Evolutionary conservation across 169 alveolate genomes (phyloP), one percentile per base, ranked within the genome.

Genomic region (Cryptosporidium canis): DNA sequence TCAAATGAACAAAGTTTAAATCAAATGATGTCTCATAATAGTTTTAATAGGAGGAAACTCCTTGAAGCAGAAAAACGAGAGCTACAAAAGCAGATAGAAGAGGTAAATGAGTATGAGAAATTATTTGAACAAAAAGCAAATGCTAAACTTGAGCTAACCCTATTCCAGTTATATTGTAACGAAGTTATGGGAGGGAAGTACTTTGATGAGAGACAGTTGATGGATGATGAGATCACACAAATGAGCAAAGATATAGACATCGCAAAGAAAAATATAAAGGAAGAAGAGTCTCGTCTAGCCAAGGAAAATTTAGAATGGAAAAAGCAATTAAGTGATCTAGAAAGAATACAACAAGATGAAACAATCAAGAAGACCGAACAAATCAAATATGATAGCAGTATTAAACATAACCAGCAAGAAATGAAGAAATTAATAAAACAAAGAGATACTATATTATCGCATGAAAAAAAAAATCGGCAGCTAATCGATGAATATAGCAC

Each of bases 41-140:
- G 67, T 12, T 90, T 61, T 47, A 67, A 91, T 65, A 72, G 90
- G 37, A 35, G 92, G 71, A 29, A 83, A 56, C 64, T 67, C 31
- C 53, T 90, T 29, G 90, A 51, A 55, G 83, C 83, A 24, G 92
- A 90, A 37, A 90, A 41, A 11, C 71, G 85, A 24, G 83, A 85
- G 58, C 83, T 85, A 29, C 87, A 87, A 39, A 72, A 85, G 31
- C 91, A 91, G 44, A 83, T 67, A 39, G 68, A 44, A 5, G 90
- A 91, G 41, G 92, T 85, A 9, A 66, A 63, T 37, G 72, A 71
- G 31, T 84, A 91, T 58, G 87, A 77, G 29, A 58, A 27, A 14
- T 41, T 77, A 29, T 14, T 6, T 2, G 64, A 61, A 1, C 63
- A 58, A 29, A 77, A 58, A 24, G 55, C 29, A 21, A 43, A 56